Percentiles rank a stretch among this genome's conserved stretches.
phyloP scores from a whole-genome alignment of 495 filamentous ascomycete genomes.

The Penicillium bovifimosum region DNA sequence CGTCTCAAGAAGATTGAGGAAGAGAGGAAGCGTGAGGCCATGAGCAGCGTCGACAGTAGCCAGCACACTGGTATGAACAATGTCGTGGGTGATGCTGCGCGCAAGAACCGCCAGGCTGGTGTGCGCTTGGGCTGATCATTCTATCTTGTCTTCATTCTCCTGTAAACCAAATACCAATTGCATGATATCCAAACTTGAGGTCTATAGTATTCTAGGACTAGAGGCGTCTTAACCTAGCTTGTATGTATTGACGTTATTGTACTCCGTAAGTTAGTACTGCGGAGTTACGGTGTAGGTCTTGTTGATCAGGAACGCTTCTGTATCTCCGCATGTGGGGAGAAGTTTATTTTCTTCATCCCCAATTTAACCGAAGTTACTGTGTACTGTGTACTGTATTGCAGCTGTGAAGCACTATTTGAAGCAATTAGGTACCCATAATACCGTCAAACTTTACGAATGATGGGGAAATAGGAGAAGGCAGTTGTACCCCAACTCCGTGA shows the following conservation, averaged over 20 bases:
- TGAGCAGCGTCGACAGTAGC: conserved; percentile 75
- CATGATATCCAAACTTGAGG: not conserved
- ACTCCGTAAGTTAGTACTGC: not conserved
- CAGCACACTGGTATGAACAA: conserved; percentile 78
- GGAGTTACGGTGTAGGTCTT: not conserved
- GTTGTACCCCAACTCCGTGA: conserved; percentile 33
- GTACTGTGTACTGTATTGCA: no score
- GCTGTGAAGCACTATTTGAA: no score
- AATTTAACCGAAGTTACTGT: not conserved
- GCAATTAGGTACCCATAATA: no score
- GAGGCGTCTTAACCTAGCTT: no score
- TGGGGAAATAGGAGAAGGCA: no score
- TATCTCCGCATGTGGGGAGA: not conserved
- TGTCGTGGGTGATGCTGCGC: conserved; percentile 64
- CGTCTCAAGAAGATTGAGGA: conserved; percentile 93
- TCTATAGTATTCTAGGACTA: not conserved
- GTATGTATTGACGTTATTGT: no score
- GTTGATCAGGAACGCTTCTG: not conserved
- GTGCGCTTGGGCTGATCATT: conserved; percentile 65
- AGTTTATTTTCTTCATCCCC: not conserved
- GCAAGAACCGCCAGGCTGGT: conserved; percentile 83
- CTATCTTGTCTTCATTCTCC: not conserved
- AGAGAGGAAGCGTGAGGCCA: conserved; percentile 78
- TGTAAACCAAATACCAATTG: conserved; percentile 10
- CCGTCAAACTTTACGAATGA: not conserved